These are phyloP conservation scores for Saturnispora sanitii DNA, from an alignment of 805 yeast genomes.

Conservation along the genomic window DNA sequence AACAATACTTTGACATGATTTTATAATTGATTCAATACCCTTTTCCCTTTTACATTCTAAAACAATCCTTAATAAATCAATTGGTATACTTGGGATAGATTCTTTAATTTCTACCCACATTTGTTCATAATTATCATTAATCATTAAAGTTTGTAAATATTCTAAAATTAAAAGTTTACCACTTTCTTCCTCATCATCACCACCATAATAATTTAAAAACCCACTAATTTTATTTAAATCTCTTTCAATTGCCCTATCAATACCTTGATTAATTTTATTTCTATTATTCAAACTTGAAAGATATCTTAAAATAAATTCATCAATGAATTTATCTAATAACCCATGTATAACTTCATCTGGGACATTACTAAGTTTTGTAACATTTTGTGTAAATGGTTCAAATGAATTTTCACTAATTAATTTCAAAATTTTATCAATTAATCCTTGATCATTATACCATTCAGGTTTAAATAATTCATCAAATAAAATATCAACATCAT, in stretches of 20 bases:
- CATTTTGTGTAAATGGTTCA: conserved; percentile 21
- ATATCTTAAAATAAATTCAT: conserved; percentile 32
- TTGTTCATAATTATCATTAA: conserved; percentile 28
- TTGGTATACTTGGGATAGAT: conserved; percentile 29
- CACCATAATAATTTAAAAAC: conserved; percentile 30
- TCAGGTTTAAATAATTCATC: conserved; percentile 19
- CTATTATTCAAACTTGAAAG: conserved; percentile 19
- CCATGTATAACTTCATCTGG: conserved; percentile 22
- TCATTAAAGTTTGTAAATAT: conserved; percentile 23
- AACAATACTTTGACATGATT: conserved; percentile 2
- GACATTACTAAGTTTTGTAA: conserved; percentile 12
- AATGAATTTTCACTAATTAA: conserved; percentile 22
- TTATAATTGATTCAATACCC: conserved; percentile 3
- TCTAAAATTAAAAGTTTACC: conserved; percentile 46
- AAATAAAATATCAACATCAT: conserved; percentile 20
- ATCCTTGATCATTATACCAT: conserved; percentile 24
- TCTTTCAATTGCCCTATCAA: conserved; percentile 42
- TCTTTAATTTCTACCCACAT: conserved; percentile 9
- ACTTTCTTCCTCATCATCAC: conserved; percentile 26
- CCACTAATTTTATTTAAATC: conserved; percentile 52
- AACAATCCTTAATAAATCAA: conserved; percentile 56
- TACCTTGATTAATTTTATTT: conserved; percentile 21
- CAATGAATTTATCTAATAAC: conserved; percentile 26
- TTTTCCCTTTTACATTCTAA: conserved; percentile 34
- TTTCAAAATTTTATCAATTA: conserved; percentile 20